Conservation (phyloP, 1,284 basidiomycete species). For the Bjerkandera adusta region DNA sequence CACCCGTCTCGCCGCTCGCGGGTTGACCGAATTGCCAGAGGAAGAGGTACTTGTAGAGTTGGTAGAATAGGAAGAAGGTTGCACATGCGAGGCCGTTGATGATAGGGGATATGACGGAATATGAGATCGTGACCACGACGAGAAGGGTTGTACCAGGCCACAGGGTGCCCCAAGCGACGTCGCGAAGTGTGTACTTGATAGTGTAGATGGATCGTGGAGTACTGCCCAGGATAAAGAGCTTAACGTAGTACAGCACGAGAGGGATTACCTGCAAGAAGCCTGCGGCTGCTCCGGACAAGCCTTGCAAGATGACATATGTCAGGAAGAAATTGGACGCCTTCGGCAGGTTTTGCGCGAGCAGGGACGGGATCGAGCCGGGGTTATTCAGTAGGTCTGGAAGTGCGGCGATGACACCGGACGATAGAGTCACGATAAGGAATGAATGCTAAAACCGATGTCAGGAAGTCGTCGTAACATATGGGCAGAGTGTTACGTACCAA, state of each 20-base stretch:
- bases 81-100: constrained; percentile 88
- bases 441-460: constrained; percentile 58
- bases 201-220: constrained; percentile 86
- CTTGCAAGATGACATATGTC: constrained; percentile 72
- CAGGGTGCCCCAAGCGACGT: constrained; percentile 82
- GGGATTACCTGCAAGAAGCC: constrained; percentile 80
- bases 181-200: constrained; percentile 70
- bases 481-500: constrained; percentile 51
- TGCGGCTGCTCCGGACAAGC: constrained; percentile 73
- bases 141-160: constrained; percentile 80
- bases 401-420: constrained; percentile 77
- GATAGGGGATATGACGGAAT: constrained; percentile 91
- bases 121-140: constrained; percentile 74
- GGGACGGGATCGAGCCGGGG: constrained; percentile 58
- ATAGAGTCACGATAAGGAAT: constrained; percentile 84
- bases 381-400: constrained; percentile 61
- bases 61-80: constrained; percentile 84
- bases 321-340: constrained; percentile 92
- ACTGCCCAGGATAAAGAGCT: constrained; percentile 79
- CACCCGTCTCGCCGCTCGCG: constrained; percentile 80
- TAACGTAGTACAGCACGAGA: constrained; percentile 83
- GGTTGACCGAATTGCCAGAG: constrained; percentile 80
- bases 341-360: constrained; percentile 79
- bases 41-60: constrained; percentile 89
- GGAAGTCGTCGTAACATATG: constrained; percentile 2